phyloP scores from a whole-genome alignment of 2,329 filamentous ascomycete genomes.

The Penicillium sp. region DNA sequence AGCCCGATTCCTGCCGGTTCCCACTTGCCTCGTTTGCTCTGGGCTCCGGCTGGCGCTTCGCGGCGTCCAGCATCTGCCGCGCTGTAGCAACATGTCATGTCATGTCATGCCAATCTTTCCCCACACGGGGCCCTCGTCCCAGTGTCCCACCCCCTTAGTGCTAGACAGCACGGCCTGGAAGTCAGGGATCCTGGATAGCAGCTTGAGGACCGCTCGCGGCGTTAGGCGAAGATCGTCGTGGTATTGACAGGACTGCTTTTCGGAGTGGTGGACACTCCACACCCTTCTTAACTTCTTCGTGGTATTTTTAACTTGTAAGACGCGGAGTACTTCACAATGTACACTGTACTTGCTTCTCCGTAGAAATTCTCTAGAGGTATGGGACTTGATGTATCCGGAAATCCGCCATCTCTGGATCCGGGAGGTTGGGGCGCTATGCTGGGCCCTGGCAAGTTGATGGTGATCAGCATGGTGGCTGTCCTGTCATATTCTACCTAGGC shows the following conservation, averaged over 20 bases:
- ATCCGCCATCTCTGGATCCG: background rate
- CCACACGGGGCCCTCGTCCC: conserved; percentile 7
- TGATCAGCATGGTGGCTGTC: background rate
- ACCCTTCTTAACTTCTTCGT: background rate
- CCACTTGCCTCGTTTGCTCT: background rate
- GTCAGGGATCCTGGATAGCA: background rate
- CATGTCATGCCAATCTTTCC: conserved; percentile 14
- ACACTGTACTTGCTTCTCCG: background rate
- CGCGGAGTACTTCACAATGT: background rate
- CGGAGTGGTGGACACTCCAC: background rate
- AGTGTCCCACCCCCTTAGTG: background rate
- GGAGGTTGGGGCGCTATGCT: background rate
- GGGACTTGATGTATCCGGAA: background rate
- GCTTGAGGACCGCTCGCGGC: background rate
- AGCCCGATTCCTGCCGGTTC: background rate
- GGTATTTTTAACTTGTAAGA: background rate
- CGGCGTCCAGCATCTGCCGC: background rate
- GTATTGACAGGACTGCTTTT: background rate
- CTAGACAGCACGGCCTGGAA: background rate
- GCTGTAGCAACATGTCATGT: background rate
- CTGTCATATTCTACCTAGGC: conserved; percentile 1
- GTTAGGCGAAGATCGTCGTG: conserved; percentile 14
- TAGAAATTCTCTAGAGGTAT: background rate
- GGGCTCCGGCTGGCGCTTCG: background rate
- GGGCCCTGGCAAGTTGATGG: background rate